These are phyloP conservation scores for Choiromyces venosus DNA, from an alignment of 495 filamentous ascomycete species.

Conservation along the genomic window DNA sequence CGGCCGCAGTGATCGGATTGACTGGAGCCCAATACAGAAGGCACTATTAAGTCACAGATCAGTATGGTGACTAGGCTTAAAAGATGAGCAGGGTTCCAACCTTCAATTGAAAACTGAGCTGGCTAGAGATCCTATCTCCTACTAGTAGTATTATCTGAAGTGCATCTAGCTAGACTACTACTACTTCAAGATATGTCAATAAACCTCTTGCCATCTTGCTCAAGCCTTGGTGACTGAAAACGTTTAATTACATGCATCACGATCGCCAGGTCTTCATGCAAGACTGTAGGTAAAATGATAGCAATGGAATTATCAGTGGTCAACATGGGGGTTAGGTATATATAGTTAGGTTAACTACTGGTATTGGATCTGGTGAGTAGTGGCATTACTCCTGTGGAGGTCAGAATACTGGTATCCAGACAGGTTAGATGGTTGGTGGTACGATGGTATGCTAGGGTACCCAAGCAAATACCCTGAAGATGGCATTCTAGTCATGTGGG, in stretches of 20 bases:
- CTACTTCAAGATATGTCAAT: constrained; percentile 81
- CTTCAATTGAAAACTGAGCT: constrained; percentile 81
- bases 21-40: constrained; percentile 93
- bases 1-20: constrained; percentile 85
- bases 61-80: constrained; percentile 45
- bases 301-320: constrained; percentile 45
- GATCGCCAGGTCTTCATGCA: constrained; percentile 72
- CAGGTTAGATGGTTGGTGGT: no score
- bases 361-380: no score
- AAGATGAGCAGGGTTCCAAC: constrained; percentile 29
- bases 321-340: no score
- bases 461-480: no score
- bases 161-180: constrained; percentile 67
- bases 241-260: constrained; percentile 74
- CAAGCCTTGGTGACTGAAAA: constrained; percentile 68
- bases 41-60: constrained; percentile 66
- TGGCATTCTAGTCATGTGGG: no score
- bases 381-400: no score
- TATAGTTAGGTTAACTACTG: no score
- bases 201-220: constrained; percentile 67
- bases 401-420: no score
- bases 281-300: constrained; percentile 71
- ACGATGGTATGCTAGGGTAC: no score
- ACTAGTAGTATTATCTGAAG: constrained; percentile 74
- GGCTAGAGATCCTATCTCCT: constrained; percentile 63